Evolutionary conservation across 2,329 filamentous ascomycete species (phyloP), one percentile per base, ranked within the genome.

Genomic region (Reticulascus tulasneorum): DNA sequence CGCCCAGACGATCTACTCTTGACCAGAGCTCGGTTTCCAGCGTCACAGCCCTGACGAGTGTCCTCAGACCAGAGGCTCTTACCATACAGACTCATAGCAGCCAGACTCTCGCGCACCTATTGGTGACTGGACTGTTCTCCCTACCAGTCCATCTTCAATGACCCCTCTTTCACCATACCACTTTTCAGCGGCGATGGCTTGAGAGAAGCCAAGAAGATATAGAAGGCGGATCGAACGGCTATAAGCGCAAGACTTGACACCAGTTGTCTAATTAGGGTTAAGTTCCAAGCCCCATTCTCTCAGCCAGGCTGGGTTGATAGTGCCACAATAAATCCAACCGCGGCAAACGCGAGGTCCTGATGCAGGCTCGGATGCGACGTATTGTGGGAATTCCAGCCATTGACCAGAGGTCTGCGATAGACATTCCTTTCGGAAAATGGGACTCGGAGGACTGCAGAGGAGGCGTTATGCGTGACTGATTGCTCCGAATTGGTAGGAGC

Each of bases 241-340:
- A 67, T 69, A 62, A 73, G 71, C 78, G 79, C 79, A 85, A 89
- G 55, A 74, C 84, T 86, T 45, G 51, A 60, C n/a, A 79, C 86
- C 85, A 84, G 79, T 69, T 62, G 58, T 68, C 64, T 69, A 69
- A 75, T 85, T 95, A 95, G 90, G 90, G 90, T 94, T 95, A 94
- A 90, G 86, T 90, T 90, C 86, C 87, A 81, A 83, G 65, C 69
- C 64, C 69, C 70, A 71, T 78, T 82, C 77, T 73, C 76, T 64
- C 65, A 67, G 60, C 56, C 56, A 54, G 57, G 53, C 62, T 60
- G 64, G 66, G 59, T 63, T 58, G 56, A 58, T 56, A 55, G 50
- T 52, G 38, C 52, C 61, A 55, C 54, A 56, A 59, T 56, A 54
- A 41, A 56, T 63, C 69, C 67, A 52, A 51, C 51, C 71, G 66